A percentile compares a stretch with the other conserved stretches of the same genome.
Evolutionary conservation across 257 asterid genomes (phyloP).

Genomic region (Solanum chaucha): DNA sequence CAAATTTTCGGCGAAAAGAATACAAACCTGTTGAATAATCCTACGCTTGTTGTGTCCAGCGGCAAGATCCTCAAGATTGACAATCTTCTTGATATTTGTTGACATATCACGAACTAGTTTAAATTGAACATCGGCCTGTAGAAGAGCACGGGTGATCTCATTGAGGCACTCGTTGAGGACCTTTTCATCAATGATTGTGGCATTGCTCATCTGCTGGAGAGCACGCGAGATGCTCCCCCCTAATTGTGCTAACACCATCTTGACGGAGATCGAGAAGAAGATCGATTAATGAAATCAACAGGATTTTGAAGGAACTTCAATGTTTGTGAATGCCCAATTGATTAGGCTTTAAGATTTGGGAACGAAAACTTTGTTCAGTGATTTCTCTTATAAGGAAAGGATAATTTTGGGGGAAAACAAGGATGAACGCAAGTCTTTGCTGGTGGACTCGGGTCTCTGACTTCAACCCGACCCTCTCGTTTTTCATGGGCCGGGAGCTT

Average conservation of each 20-base stretch:
- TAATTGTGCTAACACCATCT: constrained; percentile 85
- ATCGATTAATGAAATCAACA: background rate
- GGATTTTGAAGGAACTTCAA: background rate
- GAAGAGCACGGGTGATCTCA: constrained; percentile 88
- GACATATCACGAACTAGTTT: constrained; percentile 77
- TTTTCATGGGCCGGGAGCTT: background rate
- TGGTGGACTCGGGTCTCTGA: background rate
- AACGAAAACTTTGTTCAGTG: background rate
- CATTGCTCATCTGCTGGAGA: constrained; percentile 96
- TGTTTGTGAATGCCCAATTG: background rate
- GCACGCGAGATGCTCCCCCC: constrained; percentile 89
- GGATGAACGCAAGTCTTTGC: background rate
- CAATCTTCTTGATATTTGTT: constrained; percentile 65
- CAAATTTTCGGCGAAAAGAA: background rate
- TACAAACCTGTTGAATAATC: constrained; percentile 61
- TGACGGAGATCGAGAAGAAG: background rate
- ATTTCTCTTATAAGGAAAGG: background rate
- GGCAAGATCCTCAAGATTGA: constrained; percentile 80
- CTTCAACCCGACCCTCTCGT: background rate
- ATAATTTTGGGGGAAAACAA: background rate
- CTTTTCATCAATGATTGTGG: constrained; percentile 80
- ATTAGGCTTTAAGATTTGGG: constrained; percentile 1
- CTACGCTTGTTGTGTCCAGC: constrained; percentile 91
- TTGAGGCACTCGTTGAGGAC: constrained; percentile 80
- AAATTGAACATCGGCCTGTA: constrained; percentile 79